phyloP scores from a whole-genome alignment of 2,329 filamentous ascomycete genomes.

The Lecanosticta acicola region DNA sequence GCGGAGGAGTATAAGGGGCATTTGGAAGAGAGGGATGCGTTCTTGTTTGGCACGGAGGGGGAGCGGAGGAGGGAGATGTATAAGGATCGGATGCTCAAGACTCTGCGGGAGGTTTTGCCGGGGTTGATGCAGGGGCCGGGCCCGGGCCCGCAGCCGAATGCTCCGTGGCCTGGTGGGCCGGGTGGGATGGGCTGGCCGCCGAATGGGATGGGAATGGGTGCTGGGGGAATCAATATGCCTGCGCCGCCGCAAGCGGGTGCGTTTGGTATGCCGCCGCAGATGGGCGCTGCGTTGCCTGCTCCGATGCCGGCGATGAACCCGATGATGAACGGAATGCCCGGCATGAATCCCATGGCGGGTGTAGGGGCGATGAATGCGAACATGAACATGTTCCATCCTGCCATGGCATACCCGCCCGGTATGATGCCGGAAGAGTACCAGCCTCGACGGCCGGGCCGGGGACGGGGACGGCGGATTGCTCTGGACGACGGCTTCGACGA shows the following conservation, averaged over 20 bases:
- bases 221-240: background rate
- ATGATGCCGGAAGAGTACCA: no score
- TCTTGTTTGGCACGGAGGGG: slow-evolving; percentile 23
- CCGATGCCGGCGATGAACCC: no score
- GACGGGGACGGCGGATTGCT: no score
- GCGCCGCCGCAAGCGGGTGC: background rate
- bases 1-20: slow-evolving; percentile 18
- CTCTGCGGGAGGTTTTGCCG: slow-evolving; percentile 23
- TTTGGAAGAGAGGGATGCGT: slow-evolving; percentile 16
- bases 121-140: slow-evolving; percentile 19
- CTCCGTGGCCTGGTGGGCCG: slow-evolving; percentile 1
- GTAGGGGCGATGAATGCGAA: no score
- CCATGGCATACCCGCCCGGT: no score
- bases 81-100: slow-evolving; percentile 22
- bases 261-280: background rate
- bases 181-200: background rate
- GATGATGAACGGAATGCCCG: no score
- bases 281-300: no score
- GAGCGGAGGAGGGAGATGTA: slow-evolving; percentile 24
- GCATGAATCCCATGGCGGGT: no score
- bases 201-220: background rate
- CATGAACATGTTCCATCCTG: no score
- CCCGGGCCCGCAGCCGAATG: slow-evolving; percentile 4
- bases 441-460: no score
- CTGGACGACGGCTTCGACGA: background rate